These are phyloP conservation scores for Anthoceros angustus DNA, from an alignment of 225 moss, liverwort and hornwort species.

Conservation along the genomic window DNA sequence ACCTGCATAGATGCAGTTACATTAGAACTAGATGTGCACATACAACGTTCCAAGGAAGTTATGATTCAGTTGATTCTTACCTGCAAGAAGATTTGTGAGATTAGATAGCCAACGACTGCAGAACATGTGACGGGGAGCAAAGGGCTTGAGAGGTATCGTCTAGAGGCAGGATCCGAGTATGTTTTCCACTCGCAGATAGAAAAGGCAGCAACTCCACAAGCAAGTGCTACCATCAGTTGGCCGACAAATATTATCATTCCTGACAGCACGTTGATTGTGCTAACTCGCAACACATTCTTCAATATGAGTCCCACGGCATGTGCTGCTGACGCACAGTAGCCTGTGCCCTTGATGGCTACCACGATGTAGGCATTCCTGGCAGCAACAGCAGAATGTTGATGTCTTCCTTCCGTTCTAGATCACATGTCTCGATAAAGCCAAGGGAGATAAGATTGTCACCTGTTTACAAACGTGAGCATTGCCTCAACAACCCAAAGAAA, in stretches of 20 bases:
- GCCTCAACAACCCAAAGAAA: not conserved
- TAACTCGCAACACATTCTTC: not conserved
- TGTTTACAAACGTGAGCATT: not conserved
- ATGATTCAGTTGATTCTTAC: not conserved
- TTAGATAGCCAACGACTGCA: not conserved
- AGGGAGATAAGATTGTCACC: not conserved
- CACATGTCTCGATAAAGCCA: not conserved
- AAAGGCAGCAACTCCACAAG: not conserved
- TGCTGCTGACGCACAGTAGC: not conserved
- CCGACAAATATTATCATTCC: not conserved
- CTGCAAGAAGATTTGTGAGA: not conserved
- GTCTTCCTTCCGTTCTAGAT: not conserved
- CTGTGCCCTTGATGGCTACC: constrained; percentile 1
- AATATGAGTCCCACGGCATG: not conserved
- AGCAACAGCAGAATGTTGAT: not conserved
- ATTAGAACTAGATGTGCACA: not conserved
- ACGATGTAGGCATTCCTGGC: not conserved
- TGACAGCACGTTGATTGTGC: constrained; percentile 1
- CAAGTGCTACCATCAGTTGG: not conserved
- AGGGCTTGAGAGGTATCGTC: not conserved
- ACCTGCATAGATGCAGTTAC: not conserved
- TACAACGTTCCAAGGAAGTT: not conserved
- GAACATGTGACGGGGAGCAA: not conserved
- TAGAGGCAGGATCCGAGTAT: not conserved
- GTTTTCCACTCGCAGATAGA: not conserved